phyloP scores from a whole-genome alignment of 2,329 filamentous ascomycete species.

The Madurella fahalii region DNA sequence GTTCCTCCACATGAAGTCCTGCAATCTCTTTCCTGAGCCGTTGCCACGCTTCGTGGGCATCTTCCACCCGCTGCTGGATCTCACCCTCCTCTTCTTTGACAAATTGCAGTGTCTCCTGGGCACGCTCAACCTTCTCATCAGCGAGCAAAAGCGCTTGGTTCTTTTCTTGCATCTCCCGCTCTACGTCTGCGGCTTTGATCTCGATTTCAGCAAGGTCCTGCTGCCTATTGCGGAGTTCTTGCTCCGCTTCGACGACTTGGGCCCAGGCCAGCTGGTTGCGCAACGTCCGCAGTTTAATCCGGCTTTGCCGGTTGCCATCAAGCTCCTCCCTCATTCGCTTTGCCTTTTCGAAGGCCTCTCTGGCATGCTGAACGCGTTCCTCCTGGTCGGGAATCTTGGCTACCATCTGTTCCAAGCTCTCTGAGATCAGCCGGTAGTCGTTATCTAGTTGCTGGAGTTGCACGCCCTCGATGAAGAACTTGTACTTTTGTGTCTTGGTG shows the following conservation, averaged over 20 bases:
- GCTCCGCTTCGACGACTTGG: conserved; percentile 76
- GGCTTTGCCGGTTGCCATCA: conserved; percentile 62
- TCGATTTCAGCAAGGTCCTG: conserved; percentile 37
- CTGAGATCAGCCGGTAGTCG: conserved; percentile 81
- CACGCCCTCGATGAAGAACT: conserved; percentile 91
- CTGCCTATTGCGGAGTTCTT: conserved; percentile 37
- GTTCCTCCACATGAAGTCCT: conserved; percentile 58
- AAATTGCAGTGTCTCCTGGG: conserved; percentile 34
- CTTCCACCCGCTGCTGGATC: conserved; percentile 43
- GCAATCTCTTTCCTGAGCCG: conserved; percentile 50
- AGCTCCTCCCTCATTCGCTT: conserved; percentile 61
- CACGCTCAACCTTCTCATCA: conserved; percentile 42
- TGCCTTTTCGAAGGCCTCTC: conserved; percentile 56
- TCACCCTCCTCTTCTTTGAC: conserved; percentile 42
- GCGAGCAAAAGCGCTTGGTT: conserved; percentile 47
- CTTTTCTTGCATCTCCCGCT: conserved; percentile 37
- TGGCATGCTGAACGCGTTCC: conserved; percentile 60
- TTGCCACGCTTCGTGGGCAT: conserved; percentile 42
- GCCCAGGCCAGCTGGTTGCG: conserved; percentile 76
- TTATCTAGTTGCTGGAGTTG: conserved; percentile 88
- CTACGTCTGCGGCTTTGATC: conserved; percentile 41
- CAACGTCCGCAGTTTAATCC: conserved; percentile 55
- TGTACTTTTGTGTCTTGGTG: conserved; percentile 81
- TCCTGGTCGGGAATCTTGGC: conserved; percentile 57
- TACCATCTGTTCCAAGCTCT: conserved; percentile 70